phyloP scores from a whole-genome alignment of 1,284 basidiomycete genomes.

The Apiotrichum mycotoxinovorans region DNA sequence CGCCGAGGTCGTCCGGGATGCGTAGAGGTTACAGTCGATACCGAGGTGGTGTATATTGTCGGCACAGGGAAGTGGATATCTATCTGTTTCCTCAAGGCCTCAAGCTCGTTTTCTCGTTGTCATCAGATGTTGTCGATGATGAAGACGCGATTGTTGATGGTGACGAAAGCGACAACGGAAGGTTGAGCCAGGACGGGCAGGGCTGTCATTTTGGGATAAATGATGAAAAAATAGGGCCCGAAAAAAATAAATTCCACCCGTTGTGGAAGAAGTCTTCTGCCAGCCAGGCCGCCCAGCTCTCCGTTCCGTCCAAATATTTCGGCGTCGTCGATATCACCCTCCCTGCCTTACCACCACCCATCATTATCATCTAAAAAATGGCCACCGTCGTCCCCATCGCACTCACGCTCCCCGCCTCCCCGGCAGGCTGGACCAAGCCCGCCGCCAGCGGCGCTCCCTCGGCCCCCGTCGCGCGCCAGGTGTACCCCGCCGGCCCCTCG shows the following conservation, averaged over 20 bases:
- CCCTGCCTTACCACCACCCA: conserved; percentile 1
- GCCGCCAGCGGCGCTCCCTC: conserved; percentile 42
- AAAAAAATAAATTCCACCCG: neutral
- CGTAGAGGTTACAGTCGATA: no score
- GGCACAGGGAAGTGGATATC: no score
- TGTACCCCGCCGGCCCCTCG: conserved; percentile 79
- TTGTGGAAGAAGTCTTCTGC: no score
- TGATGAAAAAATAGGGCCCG: neutral
- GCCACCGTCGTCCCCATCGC: conserved; percentile 46
- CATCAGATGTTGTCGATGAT: no score
- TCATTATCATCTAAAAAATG: conserved; percentile 28
- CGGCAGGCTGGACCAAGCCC: conserved; percentile 41
- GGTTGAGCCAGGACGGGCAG: neutral
- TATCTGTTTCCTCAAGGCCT: no score
- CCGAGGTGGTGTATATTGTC: no score
- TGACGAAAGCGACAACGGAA: no score
- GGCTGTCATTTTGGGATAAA: conserved; percentile 3
- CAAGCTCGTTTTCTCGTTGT: no score
- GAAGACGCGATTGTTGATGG: neutral
- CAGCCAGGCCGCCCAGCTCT: no score
- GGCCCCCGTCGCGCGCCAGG: conserved; percentile 48
- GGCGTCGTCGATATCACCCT: neutral
- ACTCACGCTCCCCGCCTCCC: conserved; percentile 45
- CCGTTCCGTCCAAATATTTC: conserved; percentile 4
- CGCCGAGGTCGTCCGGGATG: neutral